These are phyloP conservation scores for Coprinopsis sp. DNA, from an alignment of 768 basidiomycete genomes.

Conservation along the genomic window DNA sequence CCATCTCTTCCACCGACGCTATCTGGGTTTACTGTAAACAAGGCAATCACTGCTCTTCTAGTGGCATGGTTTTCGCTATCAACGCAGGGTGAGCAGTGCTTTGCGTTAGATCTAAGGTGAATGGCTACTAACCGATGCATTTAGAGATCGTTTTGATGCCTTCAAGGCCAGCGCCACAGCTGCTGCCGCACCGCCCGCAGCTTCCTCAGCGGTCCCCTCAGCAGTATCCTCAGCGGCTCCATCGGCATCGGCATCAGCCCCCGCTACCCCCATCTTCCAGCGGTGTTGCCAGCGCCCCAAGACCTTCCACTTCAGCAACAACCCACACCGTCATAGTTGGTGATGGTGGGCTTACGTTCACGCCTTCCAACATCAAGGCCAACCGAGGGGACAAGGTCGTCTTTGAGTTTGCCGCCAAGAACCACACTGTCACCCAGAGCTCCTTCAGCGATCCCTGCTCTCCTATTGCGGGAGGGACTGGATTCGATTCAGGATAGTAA, in stretches of 20 bases:
- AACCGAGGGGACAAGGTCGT: slow-evolving; percentile 44
- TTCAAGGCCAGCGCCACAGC: slow-evolving; percentile 53
- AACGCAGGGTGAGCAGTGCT: too few relatives aligned
- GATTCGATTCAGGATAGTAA: slow-evolving; percentile 47
- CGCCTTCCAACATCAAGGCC: slow-evolving; percentile 43
- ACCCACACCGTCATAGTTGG: slow-evolving; percentile 43
- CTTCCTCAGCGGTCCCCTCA: slow-evolving; percentile 27
- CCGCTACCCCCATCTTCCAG: slow-evolving; percentile 15
- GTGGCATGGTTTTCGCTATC: slow-evolving; percentile 28
- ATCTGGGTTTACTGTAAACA: slow-evolving; percentile 14
- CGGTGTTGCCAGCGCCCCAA: neutral
- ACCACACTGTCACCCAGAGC: slow-evolving; percentile 44
- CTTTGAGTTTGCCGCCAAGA: slow-evolving; percentile 45
- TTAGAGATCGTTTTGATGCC: slow-evolving; percentile 43
- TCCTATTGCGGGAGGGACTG: slow-evolving; percentile 36
- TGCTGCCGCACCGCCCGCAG: slow-evolving; percentile 26
- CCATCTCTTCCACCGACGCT: slow-evolving; percentile 21
- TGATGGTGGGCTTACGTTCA: slow-evolving; percentile 33
- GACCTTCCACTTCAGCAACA: slow-evolving; percentile 1
- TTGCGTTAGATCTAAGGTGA: too few relatives aligned
- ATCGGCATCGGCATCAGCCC: slow-evolving; percentile 22
- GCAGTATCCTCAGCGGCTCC: slow-evolving; percentile 24
- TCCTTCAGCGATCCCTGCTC: slow-evolving; percentile 39
- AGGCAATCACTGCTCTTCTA: slow-evolving; percentile 11
- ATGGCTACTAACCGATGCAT: too few relatives aligned